These are phyloP conservation scores for Aspergillus amoenus DNA, from an alignment of 2,329 filamentous ascomycete species.

Conservation along the genomic window DNA sequence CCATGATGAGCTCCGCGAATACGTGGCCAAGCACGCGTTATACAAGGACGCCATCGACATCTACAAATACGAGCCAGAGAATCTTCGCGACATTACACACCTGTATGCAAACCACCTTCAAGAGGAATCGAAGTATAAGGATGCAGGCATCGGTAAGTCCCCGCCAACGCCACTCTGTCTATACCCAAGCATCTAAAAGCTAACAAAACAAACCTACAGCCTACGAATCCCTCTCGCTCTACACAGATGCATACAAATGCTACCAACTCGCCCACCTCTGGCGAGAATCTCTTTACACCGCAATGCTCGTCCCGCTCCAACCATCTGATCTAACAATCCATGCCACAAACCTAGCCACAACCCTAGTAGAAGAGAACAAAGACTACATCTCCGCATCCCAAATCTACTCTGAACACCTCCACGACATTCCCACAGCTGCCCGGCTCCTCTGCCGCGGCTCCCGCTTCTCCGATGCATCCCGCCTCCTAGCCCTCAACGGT, in stretches of 20 bases:
- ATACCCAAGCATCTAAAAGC: background rate
- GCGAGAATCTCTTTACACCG: conserved; percentile 85
- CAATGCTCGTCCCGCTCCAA: conserved; percentile 66
- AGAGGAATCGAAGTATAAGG: conserved; percentile 71
- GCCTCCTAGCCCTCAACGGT: conserved; percentile 64
- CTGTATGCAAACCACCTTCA: conserved; percentile 79
- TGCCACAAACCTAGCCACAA: conserved; percentile 73
- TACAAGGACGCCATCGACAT: conserved; percentile 75
- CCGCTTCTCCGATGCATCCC: conserved; percentile 84
- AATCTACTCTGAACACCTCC: conserved; percentile 78
- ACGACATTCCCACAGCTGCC: conserved; percentile 68
- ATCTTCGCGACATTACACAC: conserved; percentile 66
- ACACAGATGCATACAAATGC: conserved; percentile 71
- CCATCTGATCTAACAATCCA: conserved; percentile 63
- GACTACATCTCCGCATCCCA: conserved; percentile 78
- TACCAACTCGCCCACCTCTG: conserved; percentile 85
- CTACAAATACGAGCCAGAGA: conserved; percentile 76
- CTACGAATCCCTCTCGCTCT: conserved; percentile 81
- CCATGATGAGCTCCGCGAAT: conserved; percentile 76
- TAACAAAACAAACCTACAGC: conserved; percentile 43
- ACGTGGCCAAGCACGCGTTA: conserved; percentile 75
- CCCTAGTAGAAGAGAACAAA: conserved; percentile 73
- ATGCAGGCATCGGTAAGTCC: conserved; percentile 68
- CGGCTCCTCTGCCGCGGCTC: conserved; percentile 83
- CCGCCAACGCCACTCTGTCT: background rate